Evolutionary conservation across 768 basidiomycete genomes (phyloP).

Genomic region (Lyophyllum semitale): DNA sequence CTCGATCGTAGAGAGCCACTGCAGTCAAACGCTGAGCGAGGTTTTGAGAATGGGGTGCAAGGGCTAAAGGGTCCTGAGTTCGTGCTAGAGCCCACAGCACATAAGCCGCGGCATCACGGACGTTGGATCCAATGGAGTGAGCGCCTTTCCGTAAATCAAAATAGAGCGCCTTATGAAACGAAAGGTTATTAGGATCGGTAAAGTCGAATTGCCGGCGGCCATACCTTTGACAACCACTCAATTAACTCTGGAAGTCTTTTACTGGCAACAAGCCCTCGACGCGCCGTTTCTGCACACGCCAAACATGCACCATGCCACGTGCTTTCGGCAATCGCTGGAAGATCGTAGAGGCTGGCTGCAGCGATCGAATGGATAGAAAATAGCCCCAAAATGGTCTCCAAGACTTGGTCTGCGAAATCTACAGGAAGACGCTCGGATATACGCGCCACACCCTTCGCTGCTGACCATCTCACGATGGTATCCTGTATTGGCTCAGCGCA

Average conservation of each 20-base stretch:
- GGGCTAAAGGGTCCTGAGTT: conserved; percentile 58
- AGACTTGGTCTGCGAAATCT: conserved; percentile 77
- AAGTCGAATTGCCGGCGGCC: conserved; percentile 9
- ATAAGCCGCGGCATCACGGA: conserved; percentile 93
- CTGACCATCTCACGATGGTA: conserved; percentile 92
- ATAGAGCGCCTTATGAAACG: conserved; percentile 67
- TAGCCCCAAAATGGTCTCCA: conserved; percentile 75
- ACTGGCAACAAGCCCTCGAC: conserved; percentile 69
- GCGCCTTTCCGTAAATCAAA: conserved; percentile 92
- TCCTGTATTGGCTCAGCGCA: conserved; percentile 53
- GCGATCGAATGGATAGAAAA: conserved; percentile 75
- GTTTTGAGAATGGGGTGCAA: conserved; percentile 60
- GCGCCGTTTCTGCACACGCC: conserved; percentile 89
- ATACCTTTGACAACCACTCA: conserved; percentile 80
- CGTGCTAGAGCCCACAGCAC: conserved; percentile 94
- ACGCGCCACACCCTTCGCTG: conserved; percentile 89
- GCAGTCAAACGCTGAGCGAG: conserved; percentile 76
- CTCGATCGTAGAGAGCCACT: conserved; percentile 88
- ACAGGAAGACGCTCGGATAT: conserved; percentile 78
- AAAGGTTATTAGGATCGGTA: neutral
- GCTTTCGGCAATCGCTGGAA: conserved; percentile 77
- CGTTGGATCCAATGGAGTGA: conserved; percentile 92
- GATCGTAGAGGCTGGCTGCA: conserved; percentile 65
- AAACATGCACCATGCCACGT: conserved; percentile 96
- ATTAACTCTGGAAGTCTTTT: conserved; percentile 64